Evolutionary conservation across 208 protist genomes (phyloP).

Genomic region (Trypanosoma platydactyli): DNA sequence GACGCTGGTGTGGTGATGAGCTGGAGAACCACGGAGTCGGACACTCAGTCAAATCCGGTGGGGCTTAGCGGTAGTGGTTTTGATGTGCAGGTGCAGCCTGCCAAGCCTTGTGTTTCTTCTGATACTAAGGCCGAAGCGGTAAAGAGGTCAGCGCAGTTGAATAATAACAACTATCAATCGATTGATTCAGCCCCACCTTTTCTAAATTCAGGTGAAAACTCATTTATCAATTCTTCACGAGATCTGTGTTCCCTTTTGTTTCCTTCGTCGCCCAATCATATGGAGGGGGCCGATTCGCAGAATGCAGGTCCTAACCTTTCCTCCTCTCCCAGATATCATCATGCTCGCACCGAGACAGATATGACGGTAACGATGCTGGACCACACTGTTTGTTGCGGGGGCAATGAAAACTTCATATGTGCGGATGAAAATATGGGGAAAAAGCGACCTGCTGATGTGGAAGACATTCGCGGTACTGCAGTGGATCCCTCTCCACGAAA

Average conservation of each 20-base stretch:
- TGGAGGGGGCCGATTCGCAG: too few relatives aligned
- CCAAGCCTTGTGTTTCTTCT: too few relatives aligned
- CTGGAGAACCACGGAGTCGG: neutral
- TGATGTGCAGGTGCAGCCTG: too few relatives aligned
- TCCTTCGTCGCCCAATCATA: too few relatives aligned
- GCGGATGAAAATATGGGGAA: too few relatives aligned
- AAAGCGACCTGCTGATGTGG: neutral
- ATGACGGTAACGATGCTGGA: slow-evolving; percentile 4
- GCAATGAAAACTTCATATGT: neutral
- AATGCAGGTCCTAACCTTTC: too few relatives aligned
- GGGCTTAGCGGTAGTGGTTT: too few relatives aligned
- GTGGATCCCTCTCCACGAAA: too few relatives aligned
- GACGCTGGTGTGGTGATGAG: neutral
- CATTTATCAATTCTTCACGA: neutral
- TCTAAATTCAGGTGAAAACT: neutral
- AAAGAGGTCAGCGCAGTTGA: too few relatives aligned
- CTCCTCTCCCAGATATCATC: neutral
- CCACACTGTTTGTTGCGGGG: neutral
- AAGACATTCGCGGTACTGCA: neutral
- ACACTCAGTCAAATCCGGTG: neutral
- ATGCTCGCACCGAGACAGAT: slow-evolving; percentile 14
- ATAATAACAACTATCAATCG: slow-evolving; percentile 4
- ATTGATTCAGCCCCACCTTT: neutral
- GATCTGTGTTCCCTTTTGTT: neutral
- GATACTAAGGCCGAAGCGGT: too few relatives aligned